Evolutionary conservation across 352 stramenopile genomes (phyloP), one percentile per base, ranked within the genome.

Genomic region (Phytopythium oedochilum): DNA sequence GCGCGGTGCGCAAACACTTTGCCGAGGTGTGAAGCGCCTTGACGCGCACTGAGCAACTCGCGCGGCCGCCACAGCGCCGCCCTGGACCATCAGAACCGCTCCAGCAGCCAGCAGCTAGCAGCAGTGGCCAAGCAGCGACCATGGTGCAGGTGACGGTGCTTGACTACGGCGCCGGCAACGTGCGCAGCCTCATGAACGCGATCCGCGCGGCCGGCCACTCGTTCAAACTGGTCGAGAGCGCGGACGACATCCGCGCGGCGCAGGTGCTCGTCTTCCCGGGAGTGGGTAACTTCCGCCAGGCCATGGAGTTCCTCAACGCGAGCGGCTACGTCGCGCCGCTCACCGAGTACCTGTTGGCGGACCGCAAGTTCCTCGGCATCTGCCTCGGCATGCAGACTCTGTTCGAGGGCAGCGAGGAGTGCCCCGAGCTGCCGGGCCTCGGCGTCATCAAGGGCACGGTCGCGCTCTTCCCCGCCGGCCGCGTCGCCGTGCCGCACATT

Each of bases 131-230:
- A n/a, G 28, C n/a, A 22, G 15, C 52, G n/a, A 55, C 51, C 3
- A 89, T 89, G 78, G 78, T 89, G 57, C 54, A 89, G 59, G 80
- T 94, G 55, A 87, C 77, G 14, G 73, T 99, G 28, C 81, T 99
- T 8, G 97, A 99, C 75, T 99, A 99, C 67, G 97, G 97, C 57
- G 97, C 96, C n/a, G 97, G 97, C 61, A 99, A 99, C 75, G 96
- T 99, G 58, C 90, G 96, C 60, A 98, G 91, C 59, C 83, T 99
- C 14, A 89, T 86, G 72, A 99, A 99, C 69, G 96, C 96, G 34
- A 98, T 99, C 63, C 72, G 78, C 38, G 78, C 79, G 7, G 79
- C 91, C 9, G 96, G 96, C 18, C 95, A 94, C 61, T 73, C 83
- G 47, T 83, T 97, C 47, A 84, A 91, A 48, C 86, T 97, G 58